Evolutionary conservation across 2,329 filamentous ascomycete species (phyloP), one percentile per base, ranked within the genome.

Genomic region (Colletotrichum tanaceti): DNA sequence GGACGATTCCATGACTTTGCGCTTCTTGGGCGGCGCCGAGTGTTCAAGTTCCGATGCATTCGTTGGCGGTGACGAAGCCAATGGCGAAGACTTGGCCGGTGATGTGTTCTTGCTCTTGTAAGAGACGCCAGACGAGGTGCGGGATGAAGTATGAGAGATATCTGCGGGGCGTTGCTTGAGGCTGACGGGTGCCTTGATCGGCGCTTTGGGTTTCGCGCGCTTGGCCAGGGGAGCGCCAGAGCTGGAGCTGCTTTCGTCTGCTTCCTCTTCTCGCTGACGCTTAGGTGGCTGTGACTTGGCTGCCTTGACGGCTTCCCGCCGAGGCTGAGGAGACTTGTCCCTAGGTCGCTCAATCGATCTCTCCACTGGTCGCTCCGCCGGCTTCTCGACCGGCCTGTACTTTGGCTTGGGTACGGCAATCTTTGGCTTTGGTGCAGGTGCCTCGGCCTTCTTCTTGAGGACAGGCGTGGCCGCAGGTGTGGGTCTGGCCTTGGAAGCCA

Each of bases 11-110:
- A 73, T 73, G 46, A 75, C 75, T 73, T 82, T 85, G 63, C 84
- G 83, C 75, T 86, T 86, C 76, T 82, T 83, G 71, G 74, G 22
- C 14, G 60, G 60, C 20, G 75, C 77, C 52, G 79, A 76, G 13
- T 84, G 80, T 38, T 89, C 87, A 44, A 90, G 78, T 65, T 90
- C 88, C 1, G 88, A 90, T 1, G 87, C 89, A 71, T 90, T 90
- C 9, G 88, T 90, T 0, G 88, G 88, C 14, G 88, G 87, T 7
- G 88, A 90, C 1, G 87, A 88, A n/a, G 88, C 88, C 20, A 90
- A 79, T 4, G 88, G 89, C 11, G 89, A 90, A 2, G 89, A 90
- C 75, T 90, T 90, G 58, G 82, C 81, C 0, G 87, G 87, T 7
- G 87, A 89, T 0, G 84, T 89, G 70, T 83, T 81, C 66, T 74